These are phyloP conservation scores for Colletotrichum costaricense DNA, from an alignment of 2,329 filamentous ascomycete species.

Conservation along the genomic window DNA sequence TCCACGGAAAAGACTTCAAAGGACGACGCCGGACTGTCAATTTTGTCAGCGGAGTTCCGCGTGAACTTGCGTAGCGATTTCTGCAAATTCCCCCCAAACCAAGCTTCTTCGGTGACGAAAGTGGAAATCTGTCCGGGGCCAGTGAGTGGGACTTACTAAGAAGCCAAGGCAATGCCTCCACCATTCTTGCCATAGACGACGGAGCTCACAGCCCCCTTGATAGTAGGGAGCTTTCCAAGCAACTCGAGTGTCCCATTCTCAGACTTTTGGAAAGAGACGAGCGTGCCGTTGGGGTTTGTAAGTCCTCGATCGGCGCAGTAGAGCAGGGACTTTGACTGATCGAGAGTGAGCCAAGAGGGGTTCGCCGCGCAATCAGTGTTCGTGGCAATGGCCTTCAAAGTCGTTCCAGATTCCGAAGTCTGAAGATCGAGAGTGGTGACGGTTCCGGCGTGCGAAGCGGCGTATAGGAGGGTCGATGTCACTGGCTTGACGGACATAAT, in stretches of 20 bases:
- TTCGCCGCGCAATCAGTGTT: constrained; percentile 35
- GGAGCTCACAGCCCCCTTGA: constrained; percentile 36
- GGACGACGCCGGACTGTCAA: constrained; percentile 17
- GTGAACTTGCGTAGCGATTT: too few species aligned
- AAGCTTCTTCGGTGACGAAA: background rate
- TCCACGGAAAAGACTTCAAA: constrained; percentile 33
- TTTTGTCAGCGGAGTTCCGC: background rate
- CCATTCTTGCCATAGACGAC: constrained; percentile 32
- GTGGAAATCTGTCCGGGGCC: background rate
- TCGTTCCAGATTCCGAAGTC: constrained; percentile 3
- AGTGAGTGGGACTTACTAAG: constrained; percentile 34
- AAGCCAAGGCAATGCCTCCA: constrained; percentile 35
- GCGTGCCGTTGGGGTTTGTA: constrained; percentile 26
- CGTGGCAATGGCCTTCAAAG: constrained; percentile 17
- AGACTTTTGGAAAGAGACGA: constrained; percentile 33
- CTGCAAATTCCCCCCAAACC: too few species aligned
- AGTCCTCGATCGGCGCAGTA: constrained; percentile 33
- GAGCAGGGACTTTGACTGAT: constrained; percentile 31
- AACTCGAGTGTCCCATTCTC: constrained; percentile 24
- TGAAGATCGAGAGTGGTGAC: constrained; percentile 58
- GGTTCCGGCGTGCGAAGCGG: constrained; percentile 59
- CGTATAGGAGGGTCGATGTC: constrained; percentile 56
- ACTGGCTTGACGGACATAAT: constrained; percentile 39
- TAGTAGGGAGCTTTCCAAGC: constrained; percentile 30
- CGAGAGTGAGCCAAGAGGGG: constrained; percentile 35